phyloP scores from a whole-genome alignment of 139 green algal species.

The Chlorella sp. region DNA sequence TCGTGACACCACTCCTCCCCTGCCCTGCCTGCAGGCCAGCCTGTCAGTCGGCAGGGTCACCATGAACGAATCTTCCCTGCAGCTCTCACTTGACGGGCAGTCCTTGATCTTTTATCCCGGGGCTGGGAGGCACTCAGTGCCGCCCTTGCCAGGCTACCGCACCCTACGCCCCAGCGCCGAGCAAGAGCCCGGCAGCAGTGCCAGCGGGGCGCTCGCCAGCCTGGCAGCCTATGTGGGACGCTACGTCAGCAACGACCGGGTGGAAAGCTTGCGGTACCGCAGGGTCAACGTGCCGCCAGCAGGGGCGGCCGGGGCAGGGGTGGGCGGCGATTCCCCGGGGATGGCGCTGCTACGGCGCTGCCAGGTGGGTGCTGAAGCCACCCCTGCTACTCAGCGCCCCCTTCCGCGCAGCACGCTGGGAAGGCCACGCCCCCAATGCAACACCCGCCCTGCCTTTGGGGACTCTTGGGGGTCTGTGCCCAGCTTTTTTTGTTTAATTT shows the following conservation, averaged over 20 bases:
- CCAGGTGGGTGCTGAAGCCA: background rate
- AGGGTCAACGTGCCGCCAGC: background rate
- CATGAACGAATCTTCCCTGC: background rate
- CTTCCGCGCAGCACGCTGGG: no score
- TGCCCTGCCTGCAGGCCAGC: background rate
- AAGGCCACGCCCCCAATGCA: no score
- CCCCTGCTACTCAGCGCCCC: no score
- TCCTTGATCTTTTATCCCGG: background rate
- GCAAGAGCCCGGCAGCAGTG: background rate
- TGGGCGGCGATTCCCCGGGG: background rate
- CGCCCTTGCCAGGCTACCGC: background rate
- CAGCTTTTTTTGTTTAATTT: no score
- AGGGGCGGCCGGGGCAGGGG: background rate
- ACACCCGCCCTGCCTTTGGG: background rate
- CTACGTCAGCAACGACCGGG: no score
- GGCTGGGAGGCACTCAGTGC: background rate
- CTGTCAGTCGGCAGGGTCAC: background rate
- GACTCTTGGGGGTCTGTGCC: background rate
- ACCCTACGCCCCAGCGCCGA: background rate
- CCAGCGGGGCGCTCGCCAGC: background rate
- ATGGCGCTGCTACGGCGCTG: constrained; percentile 2
- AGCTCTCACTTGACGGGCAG: background rate
- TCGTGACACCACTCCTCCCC: background rate
- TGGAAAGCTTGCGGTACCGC: background rate
- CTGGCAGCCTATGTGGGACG: background rate